Evolutionary conservation across 768 basidiomycete genomes (phyloP).

Genomic region (Lactifluus volemus): DNA sequence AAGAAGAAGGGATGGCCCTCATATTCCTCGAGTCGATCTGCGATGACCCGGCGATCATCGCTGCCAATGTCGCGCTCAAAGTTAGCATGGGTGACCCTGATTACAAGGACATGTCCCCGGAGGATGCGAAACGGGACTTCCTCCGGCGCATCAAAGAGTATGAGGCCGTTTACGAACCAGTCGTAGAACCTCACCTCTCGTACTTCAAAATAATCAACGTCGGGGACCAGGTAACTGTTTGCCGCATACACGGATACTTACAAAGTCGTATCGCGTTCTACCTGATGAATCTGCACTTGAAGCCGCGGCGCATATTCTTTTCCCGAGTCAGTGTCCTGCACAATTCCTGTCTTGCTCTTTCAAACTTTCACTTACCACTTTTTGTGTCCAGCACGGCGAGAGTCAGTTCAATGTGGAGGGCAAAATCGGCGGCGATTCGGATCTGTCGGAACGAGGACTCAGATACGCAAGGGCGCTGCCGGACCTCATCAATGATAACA

Average conservation of each 20-base stretch:
- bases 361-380: conserved; percentile 10
- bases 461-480: conserved; percentile 84
- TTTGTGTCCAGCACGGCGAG: conserved; percentile 78
- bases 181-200: conserved; percentile 83
- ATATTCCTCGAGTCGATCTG: conserved; percentile 95
- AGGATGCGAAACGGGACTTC: conserved; percentile 87
- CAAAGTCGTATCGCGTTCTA: conserved; percentile 98
- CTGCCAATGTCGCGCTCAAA: conserved; percentile 93
- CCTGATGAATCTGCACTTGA: conserved; percentile 96
- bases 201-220: conserved; percentile 92
- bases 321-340: conserved; percentile 59
- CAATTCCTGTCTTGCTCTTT: neutral
- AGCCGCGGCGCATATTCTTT: conserved; percentile 93
- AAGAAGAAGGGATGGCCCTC: conserved; percentile 78
- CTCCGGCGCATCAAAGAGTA: conserved; percentile 85
- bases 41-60: conserved; percentile 89
- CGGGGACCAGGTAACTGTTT: conserved; percentile 79
- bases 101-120: conserved; percentile 81
- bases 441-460: conserved; percentile 75
- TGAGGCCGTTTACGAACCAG: conserved; percentile 91
- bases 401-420: conserved; percentile 95
- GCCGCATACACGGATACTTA: conserved; percentile 87
- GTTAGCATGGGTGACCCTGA: conserved; percentile 96
- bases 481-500: conserved; percentile 77
- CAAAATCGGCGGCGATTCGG: conserved; percentile 95